Conservation (phyloP, 2,329 filamentous ascomycete genomes). For the Fusarium armeniacum region DNA sequence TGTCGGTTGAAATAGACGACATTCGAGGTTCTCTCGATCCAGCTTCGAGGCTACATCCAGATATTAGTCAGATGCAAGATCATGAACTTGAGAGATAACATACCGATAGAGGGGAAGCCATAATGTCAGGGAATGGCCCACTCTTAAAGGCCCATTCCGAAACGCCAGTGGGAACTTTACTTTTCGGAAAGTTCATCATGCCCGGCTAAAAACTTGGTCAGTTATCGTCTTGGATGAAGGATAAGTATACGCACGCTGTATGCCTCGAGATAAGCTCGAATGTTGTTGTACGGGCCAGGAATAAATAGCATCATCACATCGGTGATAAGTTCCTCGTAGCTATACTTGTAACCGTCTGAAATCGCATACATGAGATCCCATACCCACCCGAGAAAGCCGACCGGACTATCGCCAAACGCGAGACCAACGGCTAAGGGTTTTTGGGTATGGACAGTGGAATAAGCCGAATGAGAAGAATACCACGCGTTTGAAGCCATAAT, state of each 20-base stretch:
- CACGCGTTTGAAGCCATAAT: constrained; percentile 10
- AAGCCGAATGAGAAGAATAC: constrained; percentile 15
- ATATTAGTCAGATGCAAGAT: background rate
- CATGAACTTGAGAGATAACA: accelerated
- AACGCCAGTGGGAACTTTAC: background rate
- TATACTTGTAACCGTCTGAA: constrained; percentile 24
- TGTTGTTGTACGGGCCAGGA: constrained; percentile 24
- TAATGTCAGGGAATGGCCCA: background rate
- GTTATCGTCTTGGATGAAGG: background rate
- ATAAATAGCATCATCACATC: constrained; percentile 33
- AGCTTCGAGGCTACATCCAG: background rate
- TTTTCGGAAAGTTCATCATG: background rate
- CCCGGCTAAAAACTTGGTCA: background rate
- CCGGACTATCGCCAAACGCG: constrained; percentile 26
- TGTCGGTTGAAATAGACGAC: background rate
- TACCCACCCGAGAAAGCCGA: constrained; percentile 23
- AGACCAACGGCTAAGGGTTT: constrained; percentile 13
- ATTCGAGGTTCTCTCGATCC: constrained; percentile 1
- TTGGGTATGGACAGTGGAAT: background rate
- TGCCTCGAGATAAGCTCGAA: constrained; percentile 15
- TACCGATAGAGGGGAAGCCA: background rate
- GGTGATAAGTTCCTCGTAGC: constrained; percentile 27
- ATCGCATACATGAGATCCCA: constrained; percentile 25
- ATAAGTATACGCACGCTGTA: background rate
- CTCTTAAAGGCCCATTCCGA: background rate